These are phyloP conservation scores for Pseudomonodictys pantanalensis DNA, from an alignment of 495 filamentous ascomycete species.

Conservation along the genomic window DNA sequence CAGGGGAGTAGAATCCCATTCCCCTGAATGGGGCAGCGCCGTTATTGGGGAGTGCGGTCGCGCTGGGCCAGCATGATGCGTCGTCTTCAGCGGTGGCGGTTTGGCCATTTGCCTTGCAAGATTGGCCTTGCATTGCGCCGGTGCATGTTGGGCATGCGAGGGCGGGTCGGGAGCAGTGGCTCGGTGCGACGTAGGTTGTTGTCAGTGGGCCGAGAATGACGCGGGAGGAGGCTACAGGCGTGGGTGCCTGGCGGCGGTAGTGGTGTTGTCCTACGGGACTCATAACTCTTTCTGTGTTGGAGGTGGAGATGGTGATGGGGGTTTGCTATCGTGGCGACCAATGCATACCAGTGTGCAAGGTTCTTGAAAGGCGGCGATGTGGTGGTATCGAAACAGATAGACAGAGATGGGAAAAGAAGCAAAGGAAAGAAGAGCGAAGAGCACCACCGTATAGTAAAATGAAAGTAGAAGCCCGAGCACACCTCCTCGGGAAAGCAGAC, in stretches of 20 bases:
- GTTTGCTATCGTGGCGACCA: background rate
- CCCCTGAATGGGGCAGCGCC: background rate
- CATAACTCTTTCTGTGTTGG: background rate
- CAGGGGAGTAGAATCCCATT: constrained; percentile 21
- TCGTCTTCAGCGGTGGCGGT: constrained; percentile 7
- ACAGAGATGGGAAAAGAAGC: too few species aligned
- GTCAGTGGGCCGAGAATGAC: constrained; percentile 14
- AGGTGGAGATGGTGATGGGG: background rate
- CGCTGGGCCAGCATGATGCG: constrained; percentile 10
- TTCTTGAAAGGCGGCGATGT: too few species aligned
- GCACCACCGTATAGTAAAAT: too few species aligned
- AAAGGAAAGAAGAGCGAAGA: too few species aligned
- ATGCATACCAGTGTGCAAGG: too few species aligned
- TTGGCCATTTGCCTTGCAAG: background rate
- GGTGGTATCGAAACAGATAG: too few species aligned
- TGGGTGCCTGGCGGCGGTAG: background rate
- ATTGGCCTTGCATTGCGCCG: background rate
- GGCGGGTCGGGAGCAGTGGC: constrained; percentile 1
- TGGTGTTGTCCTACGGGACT: background rate
- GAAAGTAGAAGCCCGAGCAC: too few species aligned
- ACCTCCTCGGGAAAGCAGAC: too few species aligned
- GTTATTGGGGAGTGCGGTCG: constrained; percentile 4
- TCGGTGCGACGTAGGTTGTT: constrained; percentile 9
- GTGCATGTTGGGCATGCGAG: constrained; percentile 4
- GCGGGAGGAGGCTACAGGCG: background rate